These are phyloP conservation scores for Ballota nigra DNA, from an alignment of 257 asterid species.

Conservation along the genomic window DNA sequence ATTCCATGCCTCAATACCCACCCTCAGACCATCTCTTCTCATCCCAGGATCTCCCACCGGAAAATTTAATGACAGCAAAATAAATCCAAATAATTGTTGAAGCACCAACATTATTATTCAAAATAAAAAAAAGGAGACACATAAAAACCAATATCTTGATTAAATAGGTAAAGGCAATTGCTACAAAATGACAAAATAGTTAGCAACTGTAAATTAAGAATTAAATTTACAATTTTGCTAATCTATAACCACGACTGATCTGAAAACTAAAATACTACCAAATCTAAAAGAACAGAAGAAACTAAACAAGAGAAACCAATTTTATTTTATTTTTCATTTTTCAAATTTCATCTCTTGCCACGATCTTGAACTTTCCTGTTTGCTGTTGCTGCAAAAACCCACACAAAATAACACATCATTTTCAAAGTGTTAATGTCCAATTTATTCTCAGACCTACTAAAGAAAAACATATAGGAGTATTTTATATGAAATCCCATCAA, in stretches of 20 bases:
- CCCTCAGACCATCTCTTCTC: slow-evolving; percentile 52
- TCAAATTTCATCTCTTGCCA: slow-evolving; percentile 57
- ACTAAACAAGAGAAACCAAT: not conserved
- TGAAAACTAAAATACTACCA: not conserved
- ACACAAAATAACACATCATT: not conserved
- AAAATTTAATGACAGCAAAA: not conserved
- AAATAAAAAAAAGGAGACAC: no score
- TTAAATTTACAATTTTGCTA: not conserved
- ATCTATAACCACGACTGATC: not conserved
- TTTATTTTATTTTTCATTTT: slow-evolving; percentile 25
- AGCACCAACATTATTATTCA: slow-evolving; percentile 1
- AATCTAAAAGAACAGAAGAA: not conserved
- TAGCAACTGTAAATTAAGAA: slow-evolving; percentile 4
- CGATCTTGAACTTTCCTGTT: slow-evolving; percentile 92
- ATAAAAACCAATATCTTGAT: not conserved
- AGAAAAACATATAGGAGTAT: no score
- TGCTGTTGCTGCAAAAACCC: slow-evolving; percentile 62
- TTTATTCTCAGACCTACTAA: no score
- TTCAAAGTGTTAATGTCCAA: no score
- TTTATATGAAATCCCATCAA: not conserved
- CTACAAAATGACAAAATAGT: not conserved
- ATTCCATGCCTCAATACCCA: slow-evolving; percentile 67
- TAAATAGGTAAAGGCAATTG: not conserved
- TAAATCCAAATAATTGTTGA: not conserved
- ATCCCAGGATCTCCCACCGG: slow-evolving; percentile 62